Base-by-base conservation (phyloP, 2,329 filamentous ascomycete genomes). In the Neofusicoccum kwambonambiense region DNA sequence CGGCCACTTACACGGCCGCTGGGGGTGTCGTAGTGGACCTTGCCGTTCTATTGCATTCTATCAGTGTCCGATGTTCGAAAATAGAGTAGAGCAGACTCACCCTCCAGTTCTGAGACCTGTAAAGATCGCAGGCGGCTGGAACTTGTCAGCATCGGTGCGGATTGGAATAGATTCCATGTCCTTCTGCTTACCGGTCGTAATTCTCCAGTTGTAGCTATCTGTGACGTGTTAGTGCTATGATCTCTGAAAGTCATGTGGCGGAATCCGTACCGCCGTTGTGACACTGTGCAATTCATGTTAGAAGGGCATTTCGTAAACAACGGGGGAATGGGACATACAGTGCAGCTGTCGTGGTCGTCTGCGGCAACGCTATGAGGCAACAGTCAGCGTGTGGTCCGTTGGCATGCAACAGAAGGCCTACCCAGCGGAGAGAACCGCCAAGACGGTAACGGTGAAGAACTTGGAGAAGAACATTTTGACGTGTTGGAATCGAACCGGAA, bases 141-240 rank as follows among this genome's bases (percentile, higher is more conserved):
- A 7, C 6, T 31, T 31, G 27, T 31, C 6, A 31, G 27, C 27
- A 31, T 22, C 22, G 22, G 3, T 22, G 22, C 22, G 3, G 22
- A 22, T 22, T 22, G 22, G 22, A 22, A 22, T 22, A 22, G 22
- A 22, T 22, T 22, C 22, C 22, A 22, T 22, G 3, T 3, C 3
- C 22, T 3, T 22, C 22, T 22, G 22, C 22, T 31, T 7, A 31
- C 11, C 15, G n/a, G 51, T 56, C 8, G 51, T 56, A 7, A 56
- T 56, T 5, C 51, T 19, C 51, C 51, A 56, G 51, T 56, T 56
- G 51, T 56, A 56, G 51, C 51, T 56, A 34, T 56, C 51, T 31
- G 27, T 31, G 27, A 5, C 27, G 27, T 31, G 6, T 31, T 31
- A 31, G 6, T 31, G 27, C 27, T 31, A 1, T 31, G 27, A 5